Base-by-base conservation (phyloP, 208 protist species). In the Kentomonas sorsogonicus region DNA sequence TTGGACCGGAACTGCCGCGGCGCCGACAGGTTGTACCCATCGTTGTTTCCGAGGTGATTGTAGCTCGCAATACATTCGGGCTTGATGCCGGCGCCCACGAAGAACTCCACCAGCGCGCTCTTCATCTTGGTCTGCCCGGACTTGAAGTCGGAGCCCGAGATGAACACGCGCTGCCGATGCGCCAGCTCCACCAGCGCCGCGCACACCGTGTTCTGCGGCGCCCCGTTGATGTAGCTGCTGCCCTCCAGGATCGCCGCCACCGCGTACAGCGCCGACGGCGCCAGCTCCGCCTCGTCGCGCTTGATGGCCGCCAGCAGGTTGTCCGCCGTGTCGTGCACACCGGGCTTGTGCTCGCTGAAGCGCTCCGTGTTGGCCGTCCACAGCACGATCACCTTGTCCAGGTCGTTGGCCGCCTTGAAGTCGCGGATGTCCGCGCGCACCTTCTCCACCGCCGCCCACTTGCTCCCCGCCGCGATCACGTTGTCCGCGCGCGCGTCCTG, bases 101-200 rank as follows among this genome's bases (percentile, higher is more conserved):
- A 87, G 75, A 99, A 99, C 75, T 99, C 97, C 26, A 98, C 87
- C 44, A 99, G 68, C 1, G 98, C 97, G 25, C 93, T 98, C 80
- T 99, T 99, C 69, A 99, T 96, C 76, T 99, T 99, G n/a, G 98
- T 99, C 85, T 99, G 98, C 36, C 98, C 98, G 39, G 89, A 94
- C 83, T 99, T 99, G 89, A 99, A 99, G 77, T 99, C 98, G 69
- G 99, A 97, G 53, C 98, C 98, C 56, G 79, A 96, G 54, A 99
- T 89, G 43, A 93, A 93, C 7, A 98, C 94, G 39, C 81, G 55
- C 43, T 97, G 56, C 46, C 71, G 59, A 44, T 82, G 52, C 27
- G 97, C 96, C 13, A 99, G 85, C 44, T 99, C 96, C 20, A 98
- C 53, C 31, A 98, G 55, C 45, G 93, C 98, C 10, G 94, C 80